Percentiles rank a stretch among this genome's conserved stretches.
Evolutionary conservation across 116 monocot species (phyloP).

Genomic region (Phalaenopsis hybrid): DNA sequence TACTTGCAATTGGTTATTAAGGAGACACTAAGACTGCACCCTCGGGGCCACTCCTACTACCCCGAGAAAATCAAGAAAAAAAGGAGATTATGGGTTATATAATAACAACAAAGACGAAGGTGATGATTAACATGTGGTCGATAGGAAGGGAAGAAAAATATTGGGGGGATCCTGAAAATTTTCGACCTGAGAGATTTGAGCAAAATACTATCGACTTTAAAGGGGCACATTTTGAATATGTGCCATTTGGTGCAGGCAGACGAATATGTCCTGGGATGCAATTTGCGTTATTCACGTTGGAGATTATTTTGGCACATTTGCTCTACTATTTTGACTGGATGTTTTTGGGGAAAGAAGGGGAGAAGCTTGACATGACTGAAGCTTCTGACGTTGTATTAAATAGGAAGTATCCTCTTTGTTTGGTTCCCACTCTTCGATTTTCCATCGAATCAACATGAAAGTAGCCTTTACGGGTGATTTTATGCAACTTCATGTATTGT

Average conservation of each 20-base stretch:
- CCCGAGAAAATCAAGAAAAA: neutral
- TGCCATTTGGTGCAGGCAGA: too few relatives aligned
- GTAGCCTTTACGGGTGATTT: neutral
- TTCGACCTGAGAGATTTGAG: too few relatives aligned
- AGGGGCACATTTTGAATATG: neutral
- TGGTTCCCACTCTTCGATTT: neutral
- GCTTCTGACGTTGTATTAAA: neutral
- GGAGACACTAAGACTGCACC: conserved; percentile 1
- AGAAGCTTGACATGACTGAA: neutral
- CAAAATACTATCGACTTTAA: too few relatives aligned
- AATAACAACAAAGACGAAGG: too few relatives aligned
- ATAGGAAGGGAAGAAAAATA: too few relatives aligned
- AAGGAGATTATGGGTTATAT: neutral
- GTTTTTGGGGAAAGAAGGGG: neutral
- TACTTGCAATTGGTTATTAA: neutral
- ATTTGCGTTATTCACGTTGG: neutral
- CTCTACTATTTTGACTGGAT: conserved; percentile 5
- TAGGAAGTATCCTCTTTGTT: neutral
- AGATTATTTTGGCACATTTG: neutral
- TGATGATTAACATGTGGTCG: too few relatives aligned
- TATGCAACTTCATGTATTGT: too few relatives aligned
- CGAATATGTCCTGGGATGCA: neutral
- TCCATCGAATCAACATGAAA: neutral
- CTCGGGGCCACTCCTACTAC: neutral
- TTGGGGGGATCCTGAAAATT: too few relatives aligned